phyloP scores from a whole-genome alignment of 2,329 filamentous ascomycete genomes.

The Cladosporium austrohemisphaericum region DNA sequence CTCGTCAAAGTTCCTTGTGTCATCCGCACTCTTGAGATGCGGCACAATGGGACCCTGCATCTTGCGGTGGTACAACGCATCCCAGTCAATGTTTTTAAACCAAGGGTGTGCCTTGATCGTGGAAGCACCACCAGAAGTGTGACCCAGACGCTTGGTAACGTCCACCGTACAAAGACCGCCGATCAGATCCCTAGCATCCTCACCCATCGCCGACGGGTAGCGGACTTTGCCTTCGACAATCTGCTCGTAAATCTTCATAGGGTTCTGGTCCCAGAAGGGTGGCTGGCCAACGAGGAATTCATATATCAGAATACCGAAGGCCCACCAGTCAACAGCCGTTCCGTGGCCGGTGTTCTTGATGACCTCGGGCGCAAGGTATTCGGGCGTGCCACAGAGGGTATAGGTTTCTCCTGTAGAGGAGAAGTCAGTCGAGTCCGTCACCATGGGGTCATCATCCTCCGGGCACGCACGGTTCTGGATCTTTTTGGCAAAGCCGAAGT shows the following conservation, averaged over 20 bases:
- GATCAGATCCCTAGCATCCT: constrained; percentile 70
- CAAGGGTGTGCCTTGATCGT: constrained; percentile 73
- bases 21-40: constrained; percentile 67
- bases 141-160: constrained; percentile 71
- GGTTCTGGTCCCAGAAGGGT: constrained; percentile 82
- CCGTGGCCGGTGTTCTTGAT: constrained; percentile 75
- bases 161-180: constrained; percentile 73
- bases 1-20: constrained; percentile 76
- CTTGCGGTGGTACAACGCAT: constrained; percentile 63
- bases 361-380: constrained; percentile 80
- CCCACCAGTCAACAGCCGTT: constrained; percentile 82
- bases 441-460: constrained; percentile 22
- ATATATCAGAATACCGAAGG: constrained; percentile 76
- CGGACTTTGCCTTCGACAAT: constrained; percentile 75
- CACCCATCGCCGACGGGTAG: constrained; percentile 66
- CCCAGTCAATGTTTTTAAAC: constrained; percentile 71
- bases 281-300: constrained; percentile 83
- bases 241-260: constrained; percentile 80
- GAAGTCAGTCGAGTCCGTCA: constrained; percentile 13
- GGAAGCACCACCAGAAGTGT: constrained; percentile 69
- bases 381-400: constrained; percentile 77
- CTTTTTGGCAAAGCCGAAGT: constrained; percentile 82
- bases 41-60: constrained; percentile 69
- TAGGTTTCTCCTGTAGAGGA: constrained; percentile 62
- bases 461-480: constrained; percentile 53